Base-by-base conservation (phyloP, 106 monocot species). In the Dactylorhiza incarnata region DNA sequence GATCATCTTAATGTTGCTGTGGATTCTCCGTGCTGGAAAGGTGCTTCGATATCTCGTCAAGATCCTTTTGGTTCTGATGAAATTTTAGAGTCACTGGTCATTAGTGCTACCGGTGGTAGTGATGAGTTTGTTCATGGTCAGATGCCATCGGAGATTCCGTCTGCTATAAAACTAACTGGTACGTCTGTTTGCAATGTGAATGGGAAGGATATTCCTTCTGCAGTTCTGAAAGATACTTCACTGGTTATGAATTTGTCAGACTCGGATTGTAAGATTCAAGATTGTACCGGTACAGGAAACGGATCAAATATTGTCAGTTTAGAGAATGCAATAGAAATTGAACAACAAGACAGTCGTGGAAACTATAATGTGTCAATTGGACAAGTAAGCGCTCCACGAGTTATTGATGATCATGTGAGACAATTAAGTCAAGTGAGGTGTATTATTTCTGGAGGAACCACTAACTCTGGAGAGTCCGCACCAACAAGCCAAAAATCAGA, bases 11-110 rank as follows among this genome's bases (percentile, higher is more conserved):
- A 77, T 71, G 70, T 76, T 76, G 76, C 77, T 63, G 81, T 88
- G 76, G 91, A 88, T 75, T 91, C 91, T 29, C 91, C 91, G 72
- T 91, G 91, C 75, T 91, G 91, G 91, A 91, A 86, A 86, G 91
- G 91, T 53, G 75, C 84, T 58, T 67, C 87, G 25, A 24, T 59
- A 12, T 74, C 79, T 45, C 67, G 53, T n/a, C 74, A 74, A 22
- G 55, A 56, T 77, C 29, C 78, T 45, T 88, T 91, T 79, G 66
- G 54, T 72, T 22, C 67, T 56, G 61, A 56, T 78, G 74, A 77
- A 50, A 74, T 37, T 6, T 29, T 54, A 26, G 74, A 79, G 61
- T 26, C 53, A 20, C 17, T 14, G 37, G 14, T 55, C 23, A 54
- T 45, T 45, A 69, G 49, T 17, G 49, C 74, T 56, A 63, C 44